Percentiles rank a stretch among this genome's conserved stretches.
These are phyloP conservation scores for Pythium rhizo-oryzae DNA, from an alignment of 352 stramenopile species.

Conservation along the genomic window DNA sequence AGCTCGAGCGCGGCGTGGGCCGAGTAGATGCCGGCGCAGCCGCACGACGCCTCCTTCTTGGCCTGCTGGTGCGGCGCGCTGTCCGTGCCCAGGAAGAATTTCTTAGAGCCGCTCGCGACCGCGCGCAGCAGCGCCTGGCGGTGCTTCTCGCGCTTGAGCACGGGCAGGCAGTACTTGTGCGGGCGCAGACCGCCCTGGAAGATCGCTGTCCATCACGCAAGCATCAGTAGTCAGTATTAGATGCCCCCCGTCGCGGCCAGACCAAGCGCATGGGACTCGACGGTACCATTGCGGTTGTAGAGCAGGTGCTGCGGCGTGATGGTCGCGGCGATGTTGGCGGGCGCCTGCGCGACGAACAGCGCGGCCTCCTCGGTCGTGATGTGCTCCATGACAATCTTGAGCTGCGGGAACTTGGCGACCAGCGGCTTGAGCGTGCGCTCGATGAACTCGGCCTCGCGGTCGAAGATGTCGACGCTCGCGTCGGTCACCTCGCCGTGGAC, in stretches of 20 bases:
- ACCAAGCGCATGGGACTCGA: not conserved
- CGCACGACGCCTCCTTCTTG: constrained; percentile 92
- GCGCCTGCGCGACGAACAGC: constrained; percentile 91
- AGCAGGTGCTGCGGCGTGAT: constrained; percentile 99
- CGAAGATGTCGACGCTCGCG: constrained; percentile 96
- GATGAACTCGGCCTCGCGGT: constrained; percentile 97
- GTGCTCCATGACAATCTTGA: constrained; percentile 99
- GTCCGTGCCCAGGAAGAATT: constrained; percentile 99
- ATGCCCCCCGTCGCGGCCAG: no score
- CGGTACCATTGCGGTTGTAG: constrained; percentile 96
- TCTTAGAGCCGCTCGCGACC: constrained; percentile 90
- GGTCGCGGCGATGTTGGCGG: constrained; percentile 94
- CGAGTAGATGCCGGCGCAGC: constrained; percentile 98
- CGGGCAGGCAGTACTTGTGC: constrained; percentile 99
- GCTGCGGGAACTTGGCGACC: constrained; percentile 89
- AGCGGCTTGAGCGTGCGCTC: constrained; percentile 95
- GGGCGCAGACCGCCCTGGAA: constrained; percentile 95
- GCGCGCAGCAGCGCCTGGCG: constrained; percentile 91
- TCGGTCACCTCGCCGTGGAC: constrained; percentile 98
- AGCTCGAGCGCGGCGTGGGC: constrained; percentile 96
- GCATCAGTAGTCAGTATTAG: no score
- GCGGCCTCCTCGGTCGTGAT: constrained; percentile 98
- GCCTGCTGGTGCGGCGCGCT: constrained; percentile 94
- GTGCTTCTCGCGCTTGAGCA: constrained; percentile 97
- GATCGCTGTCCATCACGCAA: constrained; percentile 40